Evolutionary conservation across 2,329 filamentous ascomycete species (phyloP).

Genomic region (Colletotrichum horii): DNA sequence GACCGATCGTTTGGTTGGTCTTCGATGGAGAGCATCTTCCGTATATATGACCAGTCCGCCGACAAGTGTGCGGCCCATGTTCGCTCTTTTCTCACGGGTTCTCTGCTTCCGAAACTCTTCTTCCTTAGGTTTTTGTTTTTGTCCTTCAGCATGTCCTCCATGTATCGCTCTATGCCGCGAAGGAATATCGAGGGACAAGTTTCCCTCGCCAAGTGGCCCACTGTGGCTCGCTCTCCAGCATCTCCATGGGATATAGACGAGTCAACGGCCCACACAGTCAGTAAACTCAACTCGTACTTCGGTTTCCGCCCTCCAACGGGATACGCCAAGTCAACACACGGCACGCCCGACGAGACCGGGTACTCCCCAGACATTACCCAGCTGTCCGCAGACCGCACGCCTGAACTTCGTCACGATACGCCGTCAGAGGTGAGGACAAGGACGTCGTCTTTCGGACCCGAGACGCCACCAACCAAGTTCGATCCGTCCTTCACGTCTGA

Average conservation of each 20-base stretch:
- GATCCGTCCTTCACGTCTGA: slow-evolving; percentile 6
- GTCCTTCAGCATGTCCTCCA: slow-evolving; percentile 4
- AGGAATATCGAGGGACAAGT: slow-evolving; percentile 12
- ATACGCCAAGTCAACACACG: neutral
- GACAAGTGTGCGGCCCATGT: neutral
- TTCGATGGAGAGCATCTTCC: neutral
- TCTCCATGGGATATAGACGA: slow-evolving; percentile 14
- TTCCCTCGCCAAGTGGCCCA: slow-evolving; percentile 15
- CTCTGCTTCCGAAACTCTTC: slow-evolving; percentile 8
- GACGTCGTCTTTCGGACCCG: slow-evolving; percentile 14
- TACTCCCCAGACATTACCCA: slow-evolving; percentile 10
- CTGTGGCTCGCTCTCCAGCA: neutral
- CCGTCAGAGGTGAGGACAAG: slow-evolving; percentile 10
- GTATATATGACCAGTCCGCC: slow-evolving; percentile 15
- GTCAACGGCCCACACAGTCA: slow-evolving; percentile 14
- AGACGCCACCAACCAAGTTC: slow-evolving; percentile 11
- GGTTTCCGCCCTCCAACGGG: slow-evolving; percentile 4
- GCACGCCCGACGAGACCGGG: neutral
- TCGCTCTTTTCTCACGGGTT: slow-evolving; percentile 12
- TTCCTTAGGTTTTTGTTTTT: slow-evolving; percentile 1
- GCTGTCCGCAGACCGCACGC: neutral
- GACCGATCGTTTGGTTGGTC: slow-evolving; percentile 6
- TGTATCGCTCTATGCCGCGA: slow-evolving; percentile 12
- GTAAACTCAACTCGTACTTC: slow-evolving; percentile 13
- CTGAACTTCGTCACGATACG: slow-evolving; percentile 17